Base-by-base conservation (phyloP, 352 stramenopile genomes). In the Globisporangium ultimum region DNA sequence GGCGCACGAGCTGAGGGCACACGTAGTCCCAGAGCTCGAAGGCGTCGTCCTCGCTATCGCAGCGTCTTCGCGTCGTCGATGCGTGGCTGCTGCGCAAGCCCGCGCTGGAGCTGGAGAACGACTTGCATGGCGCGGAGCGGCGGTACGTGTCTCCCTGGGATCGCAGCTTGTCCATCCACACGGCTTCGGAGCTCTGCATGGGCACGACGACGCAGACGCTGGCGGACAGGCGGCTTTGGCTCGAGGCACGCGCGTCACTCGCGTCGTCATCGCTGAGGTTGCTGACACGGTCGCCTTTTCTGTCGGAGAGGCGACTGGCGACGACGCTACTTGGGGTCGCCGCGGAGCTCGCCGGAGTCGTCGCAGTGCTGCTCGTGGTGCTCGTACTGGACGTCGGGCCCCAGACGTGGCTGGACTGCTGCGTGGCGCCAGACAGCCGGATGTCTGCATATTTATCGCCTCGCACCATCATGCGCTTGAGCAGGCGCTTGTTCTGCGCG, bases 1-100 rank as follows among this genome's bases (percentile, higher is more conserved):
- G 70, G 10, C 75, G 72, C 41, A 72, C 58, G 40, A 78, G 63
- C 53, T 79, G 71, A 3, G 72, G 72, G 58, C 72, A 81, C 36
- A 85, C 69, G 48, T 82, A 85, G 53, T 85, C 75, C 75, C 75
- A 85, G 65, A 85, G 74, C 28, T 82, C 75, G 57, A 85, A 85
- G n/a, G 65, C 22, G 17, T 66, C 60, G 46, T 66, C 60, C 11
- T 53, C 53, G 60, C 42, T 64, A 24, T 64, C 58, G n/a, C 58
- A 64, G 32, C 58, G 58, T 2, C 58, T 43, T 3, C 58, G 50
- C 13, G 24, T 21, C 17, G 17, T 38, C 13, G 13, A 21, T 18
- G 2, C 40, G 50, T 32, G 36, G 15, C 15, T 49, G 32, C 18
- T 20, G 21, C 58, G 54, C 18, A 42, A 21, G 46, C 46, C 20